These are phyloP conservation scores for Zasmidium citrigriseum DNA, from an alignment of 2,329 filamentous ascomycete genomes.

Conservation along the genomic window DNA sequence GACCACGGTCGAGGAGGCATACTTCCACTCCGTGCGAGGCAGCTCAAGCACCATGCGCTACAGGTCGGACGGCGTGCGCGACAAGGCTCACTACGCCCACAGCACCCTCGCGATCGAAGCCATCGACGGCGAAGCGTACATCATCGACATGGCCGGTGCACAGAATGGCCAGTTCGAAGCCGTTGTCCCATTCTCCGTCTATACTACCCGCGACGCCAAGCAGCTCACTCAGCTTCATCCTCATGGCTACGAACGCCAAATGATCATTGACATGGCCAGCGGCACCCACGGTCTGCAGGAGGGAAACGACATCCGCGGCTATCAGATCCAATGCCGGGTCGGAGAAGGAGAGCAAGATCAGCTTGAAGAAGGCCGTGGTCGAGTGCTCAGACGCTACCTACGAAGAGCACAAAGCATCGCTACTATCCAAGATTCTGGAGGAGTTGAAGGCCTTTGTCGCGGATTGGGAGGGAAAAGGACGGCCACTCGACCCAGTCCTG, in stretches of 20 bases:
- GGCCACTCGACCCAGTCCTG: not conserved
- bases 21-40: not conserved
- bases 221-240: not conserved
- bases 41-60: not conserved
- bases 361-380: too few relatives aligned
- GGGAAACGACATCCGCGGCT: not conserved
- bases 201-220: not conserved
- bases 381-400: too few relatives aligned
- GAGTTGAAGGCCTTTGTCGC: not conserved
- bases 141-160: constrained; percentile 4
- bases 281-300: too few relatives aligned
- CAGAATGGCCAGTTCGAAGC: constrained; percentile 1
- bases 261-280: too few relatives aligned
- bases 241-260: too few relatives aligned
- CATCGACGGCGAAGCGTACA: constrained; percentile 1
- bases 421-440: not conserved
- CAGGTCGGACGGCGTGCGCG: not conserved
- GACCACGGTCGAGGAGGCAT: constrained; percentile 1
- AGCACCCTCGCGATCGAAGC: not conserved
- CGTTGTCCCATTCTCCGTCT: not conserved
- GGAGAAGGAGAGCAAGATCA: too few relatives aligned
- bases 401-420: not conserved
- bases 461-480: not conserved
- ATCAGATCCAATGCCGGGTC: not conserved
- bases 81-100: not conserved